Evolutionary conservation across 805 yeast species (phyloP), one percentile per base, ranked within the genome.

Genomic region (Candida jianshihensis): DNA sequence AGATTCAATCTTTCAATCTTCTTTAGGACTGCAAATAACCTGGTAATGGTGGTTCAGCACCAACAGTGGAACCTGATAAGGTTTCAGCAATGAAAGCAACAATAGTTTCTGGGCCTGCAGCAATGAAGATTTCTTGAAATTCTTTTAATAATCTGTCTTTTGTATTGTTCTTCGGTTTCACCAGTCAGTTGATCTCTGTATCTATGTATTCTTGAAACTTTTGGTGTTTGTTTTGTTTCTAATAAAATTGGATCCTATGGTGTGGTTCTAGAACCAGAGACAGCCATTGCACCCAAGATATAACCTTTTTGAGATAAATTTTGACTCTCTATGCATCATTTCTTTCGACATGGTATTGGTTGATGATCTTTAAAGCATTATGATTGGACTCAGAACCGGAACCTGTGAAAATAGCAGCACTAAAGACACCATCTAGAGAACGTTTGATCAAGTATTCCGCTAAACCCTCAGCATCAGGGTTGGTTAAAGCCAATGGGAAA

Each of bases 361-460:
- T 60, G 21, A 73, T 72, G 43, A 78, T 71, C 58, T 76, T 77
- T 48, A 77, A 46, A 4, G 81, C 80, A 21, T 77, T 78, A 51
- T 77, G 83, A 51, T 74, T 78, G 17, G 82, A 74, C 56, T 77
- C 84, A n/a, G 82, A 65, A 9, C 86, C 87, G 4, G 81, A 71
- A 39, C 78, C 76, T 34, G 74, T 67, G 55, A 64, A 66, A 20
- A 63, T 53, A 6, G 70, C 72, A 34, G 63, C 51, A 30, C 57
- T 60, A 46, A 68, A 68, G 6, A 68, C 62, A 13, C 64, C 67
- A 13, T 47, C 42, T 34, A 70, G 70, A n/a, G 71, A 66, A 38
- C 59, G 54, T 7, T 61, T 64, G 39, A 54, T 73, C 54, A 63
- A 63, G 58, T 58, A 64, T 34, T 59, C 50, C 4, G 70, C 68